Evolutionary conservation across 208 protist species (phyloP), one percentile per base, ranked within the genome.

Genomic region (Leptomonas pyrrhocoris): DNA sequence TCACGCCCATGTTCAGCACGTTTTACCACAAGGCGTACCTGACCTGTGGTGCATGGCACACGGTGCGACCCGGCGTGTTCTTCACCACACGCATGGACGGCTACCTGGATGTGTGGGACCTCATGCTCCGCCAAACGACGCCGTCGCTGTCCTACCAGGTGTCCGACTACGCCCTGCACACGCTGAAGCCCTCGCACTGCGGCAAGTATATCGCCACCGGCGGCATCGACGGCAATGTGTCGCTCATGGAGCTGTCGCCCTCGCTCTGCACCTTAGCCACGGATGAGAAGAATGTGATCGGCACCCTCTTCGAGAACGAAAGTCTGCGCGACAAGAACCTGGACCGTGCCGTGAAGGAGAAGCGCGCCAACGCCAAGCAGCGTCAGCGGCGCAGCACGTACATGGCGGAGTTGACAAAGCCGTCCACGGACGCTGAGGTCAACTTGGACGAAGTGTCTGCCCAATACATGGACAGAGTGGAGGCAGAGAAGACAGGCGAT

Each of bases 51-150:
- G 74, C 75, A 59, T 99, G 98, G 98, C 94, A 96, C 73, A 79
- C 90, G 34, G 89, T 95, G 28, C 89, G 96, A 28, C 95, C 98
- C 13, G 95, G 93, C 48, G 96, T 98, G 21, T 98, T 98, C 80
- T 94, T 98, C 79, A 98, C 96, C 18, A 97, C 96, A 11, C 96
- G 97, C 68, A 97, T 97, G 94, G 97, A 99, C 80, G 98, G 98
- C 62, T 94, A 90, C 58, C 69, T 99, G 18, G 98, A 98, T 79
- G 64, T 98, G 23, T 99, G 96, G 96, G 98, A 99, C 75, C 81
- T 98, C 46, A 90, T 98, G 80, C 84, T 97, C 66, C 95, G 97
- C 34, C 96, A 98, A 64, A 97, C 94, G 25, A 86, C 95, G 0
- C 94, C 97, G 0, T 74, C 94, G 34, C 80, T 98, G 42, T 94